Evolutionary conservation across 164 flowering plant species (phyloP), one percentile per base, ranked within the genome.

Genomic region (Tetracentron sinense): DNA sequence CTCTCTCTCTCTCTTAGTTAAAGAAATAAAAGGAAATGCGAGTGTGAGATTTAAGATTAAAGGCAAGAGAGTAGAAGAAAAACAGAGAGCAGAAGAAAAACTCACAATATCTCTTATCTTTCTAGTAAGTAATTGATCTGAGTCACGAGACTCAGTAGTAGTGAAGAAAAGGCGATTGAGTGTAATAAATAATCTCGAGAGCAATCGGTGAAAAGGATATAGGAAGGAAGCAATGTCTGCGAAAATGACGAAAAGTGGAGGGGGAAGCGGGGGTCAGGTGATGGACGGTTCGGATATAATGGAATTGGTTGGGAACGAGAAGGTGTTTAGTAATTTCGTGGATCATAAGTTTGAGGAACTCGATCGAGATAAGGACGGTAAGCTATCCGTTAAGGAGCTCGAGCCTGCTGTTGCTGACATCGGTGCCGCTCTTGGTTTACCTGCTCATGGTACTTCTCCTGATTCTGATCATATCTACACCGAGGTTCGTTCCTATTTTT

Each of bases 281-380:
- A 42, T 94, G 75, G 96, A 94, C 68, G 96, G 97, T 69, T 85
- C 96, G 10, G 83, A 84, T 64, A 86, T 90, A 78, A 90, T 80
- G 84, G 74, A 85, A 85, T 78, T 90, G 82, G 98, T 94, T 81
- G 92, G 61, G 75, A 85, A 87, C 74, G 73, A 87, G 68, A 62
- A 82, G 66, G 91, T 82, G 56, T 93, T 93, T 51, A 72, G 74
- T 63, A 80, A 52, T 28, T 93, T 80, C 67, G 94, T 86, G 57
- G 88, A 87, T 60, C 83, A 82, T 67, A 92, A 90, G 86, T 90
- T 85, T 54, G 33, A 77, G 38, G 86, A 90, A 56, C 79, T 90
- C 30, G 96, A 92, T 54, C 67, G 31, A 10, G 90, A 92, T 68
- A 42, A 71, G 38, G 96, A 90, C 61, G 92, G 97, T 11, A 75